Percentiles rank a stretch among this genome's conserved stretches.
Conservation (phyloP, 2,329 filamentous ascomycete species). For the Diaporthe sp. region DNA sequence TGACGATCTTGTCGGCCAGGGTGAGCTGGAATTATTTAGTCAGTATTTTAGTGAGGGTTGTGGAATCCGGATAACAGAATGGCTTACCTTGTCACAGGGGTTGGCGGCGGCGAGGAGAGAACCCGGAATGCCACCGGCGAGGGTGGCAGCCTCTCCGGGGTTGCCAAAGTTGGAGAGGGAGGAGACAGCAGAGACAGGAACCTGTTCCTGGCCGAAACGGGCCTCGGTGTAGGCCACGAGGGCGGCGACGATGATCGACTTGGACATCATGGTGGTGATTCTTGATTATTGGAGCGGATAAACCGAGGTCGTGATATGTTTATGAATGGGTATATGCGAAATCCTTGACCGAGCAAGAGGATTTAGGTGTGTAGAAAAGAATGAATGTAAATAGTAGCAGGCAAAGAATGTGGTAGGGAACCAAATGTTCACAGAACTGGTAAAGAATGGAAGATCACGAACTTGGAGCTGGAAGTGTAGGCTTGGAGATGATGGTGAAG, state of each 20-base stretch:
- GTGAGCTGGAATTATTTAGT: conserved; percentile 59
- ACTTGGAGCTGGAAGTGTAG: conserved; percentile 15
- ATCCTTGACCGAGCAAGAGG: conserved; percentile 27
- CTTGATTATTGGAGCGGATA: not conserved
- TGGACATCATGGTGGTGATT: conserved; percentile 58
- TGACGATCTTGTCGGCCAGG: conserved; percentile 75
- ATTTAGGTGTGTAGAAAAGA: conserved; percentile 9
- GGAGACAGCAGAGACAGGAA: conserved; percentile 67
- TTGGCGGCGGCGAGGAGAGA: conserved; percentile 75
- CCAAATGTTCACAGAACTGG: conserved; percentile 28
- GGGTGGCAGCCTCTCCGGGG: conserved; percentile 73
- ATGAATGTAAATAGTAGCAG: conserved; percentile 15
- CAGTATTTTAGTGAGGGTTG: conserved; percentile 26
- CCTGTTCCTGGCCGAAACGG: conserved; percentile 75
- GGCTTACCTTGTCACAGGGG: conserved; percentile 72
- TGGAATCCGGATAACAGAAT: conserved; percentile 41
- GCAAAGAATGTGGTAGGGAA: conserved; percentile 25
- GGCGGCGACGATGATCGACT: conserved; percentile 56
- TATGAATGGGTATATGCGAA: not conserved
- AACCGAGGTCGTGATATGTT: conserved; percentile 5
- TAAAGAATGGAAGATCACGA: conserved; percentile 31
- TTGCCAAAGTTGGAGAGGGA: conserved; percentile 68
- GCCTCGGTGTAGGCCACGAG: conserved; percentile 63
- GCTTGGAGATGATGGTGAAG: conserved; percentile 21
- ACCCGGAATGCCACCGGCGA: conserved; percentile 72